Evolutionary conservation across 495 filamentous ascomycete species (phyloP), one percentile per base, ranked within the genome.

Genomic region (Achaetomiella virescens): DNA sequence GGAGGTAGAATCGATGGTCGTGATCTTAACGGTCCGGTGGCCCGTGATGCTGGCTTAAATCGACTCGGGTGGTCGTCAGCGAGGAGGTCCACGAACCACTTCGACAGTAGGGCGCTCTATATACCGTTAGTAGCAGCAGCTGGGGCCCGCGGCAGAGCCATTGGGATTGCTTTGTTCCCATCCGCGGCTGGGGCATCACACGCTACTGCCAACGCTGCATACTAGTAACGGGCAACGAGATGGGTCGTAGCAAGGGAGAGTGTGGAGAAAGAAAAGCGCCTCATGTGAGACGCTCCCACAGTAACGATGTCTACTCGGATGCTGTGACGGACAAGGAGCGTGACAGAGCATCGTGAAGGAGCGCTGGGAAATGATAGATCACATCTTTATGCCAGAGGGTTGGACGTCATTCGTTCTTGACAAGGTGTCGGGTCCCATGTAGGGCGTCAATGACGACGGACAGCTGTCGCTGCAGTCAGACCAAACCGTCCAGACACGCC

Each of bases 341-440:
- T 40, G 27, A 21, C 27, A 35, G 7, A 18, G 45, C 35, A 27
- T 47, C 27, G 48, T 53, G 29, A 35, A 22, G 20, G n/a, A 9
- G 22, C 4, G 27, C 27, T 24, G 11, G 29, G 22, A 24, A 40
- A 29, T 57, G 59, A 57, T 49, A 57, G 35, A 57, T 61, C 48
- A 56, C 46, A 36, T 24, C 45, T 25, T 27, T 20, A 42, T 31
- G 24, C 22, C 31, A 42, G 24, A 22, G 20, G 38, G 25, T 14
- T 25, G 44, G n/a, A 17, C 15, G 25, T 50, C 15, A 50, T 50
- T 50, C 46, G 54, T 27, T 1, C 24, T 35, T 27, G n/a, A 2
- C 18, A 15, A 25, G 35, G 1, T 6, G 6, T 21, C 12, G 11
- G 22, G 54, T 41, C 36, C 31, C 15, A 55, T 44, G 46, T 22